These are phyloP conservation scores for Colletotrichum salicis DNA, from an alignment of 2,329 filamentous ascomycete species.

Conservation along the genomic window DNA sequence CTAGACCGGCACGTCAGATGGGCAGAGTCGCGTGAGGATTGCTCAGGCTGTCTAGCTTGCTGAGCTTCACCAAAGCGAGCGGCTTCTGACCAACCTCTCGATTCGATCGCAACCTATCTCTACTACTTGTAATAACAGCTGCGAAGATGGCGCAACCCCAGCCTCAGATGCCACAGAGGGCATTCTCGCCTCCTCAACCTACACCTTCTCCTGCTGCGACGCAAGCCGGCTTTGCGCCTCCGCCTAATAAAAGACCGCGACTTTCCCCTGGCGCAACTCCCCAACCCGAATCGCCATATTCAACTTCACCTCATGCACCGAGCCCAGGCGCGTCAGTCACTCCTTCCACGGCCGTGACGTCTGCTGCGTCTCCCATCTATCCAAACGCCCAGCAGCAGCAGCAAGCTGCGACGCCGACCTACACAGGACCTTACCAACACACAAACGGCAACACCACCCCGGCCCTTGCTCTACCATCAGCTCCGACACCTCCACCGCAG, in stretches of 20 bases:
- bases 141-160: constrained; percentile 69
- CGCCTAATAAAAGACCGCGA: constrained; percentile 78
- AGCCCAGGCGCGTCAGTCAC: constrained; percentile 57
- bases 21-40: constrained; percentile 55
- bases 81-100: constrained; percentile 29
- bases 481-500: constrained; percentile 37
- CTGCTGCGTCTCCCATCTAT: constrained; percentile 50
- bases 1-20: constrained; percentile 49
- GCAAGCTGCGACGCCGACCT: constrained; percentile 43
- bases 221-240: constrained; percentile 65
- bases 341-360: constrained; percentile 49
- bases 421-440: constrained; percentile 47
- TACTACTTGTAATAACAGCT: constrained; percentile 5
- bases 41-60: constrained; percentile 62
- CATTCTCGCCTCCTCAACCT: constrained; percentile 72
- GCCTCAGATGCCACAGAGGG: constrained; percentile 60
- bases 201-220: constrained; percentile 70
- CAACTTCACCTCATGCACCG: constrained; percentile 60
- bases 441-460: constrained; percentile 50
- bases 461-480: constrained; percentile 37
- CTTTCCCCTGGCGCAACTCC: constrained; percentile 76
- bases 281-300: constrained; percentile 72
- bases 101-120: constrained; percentile 25
- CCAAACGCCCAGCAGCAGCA: constrained; percentile 25
- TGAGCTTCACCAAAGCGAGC: constrained; percentile 40